Evolutionary conservation across 2,329 filamentous ascomycete species (phyloP).

Genomic region (Madurella fahalii): DNA sequence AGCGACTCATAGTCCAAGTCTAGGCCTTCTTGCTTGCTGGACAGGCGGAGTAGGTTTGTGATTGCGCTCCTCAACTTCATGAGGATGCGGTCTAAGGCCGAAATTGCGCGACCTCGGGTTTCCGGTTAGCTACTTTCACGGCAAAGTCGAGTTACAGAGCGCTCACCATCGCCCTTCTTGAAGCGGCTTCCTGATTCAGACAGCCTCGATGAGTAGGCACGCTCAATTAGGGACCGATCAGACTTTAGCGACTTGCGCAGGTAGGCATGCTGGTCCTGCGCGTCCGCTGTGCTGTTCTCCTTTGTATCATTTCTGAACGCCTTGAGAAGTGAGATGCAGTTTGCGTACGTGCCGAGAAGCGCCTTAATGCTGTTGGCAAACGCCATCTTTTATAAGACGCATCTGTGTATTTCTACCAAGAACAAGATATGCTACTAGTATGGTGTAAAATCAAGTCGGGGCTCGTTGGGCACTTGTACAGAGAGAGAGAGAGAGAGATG

Average conservation of each 20-base stretch:
- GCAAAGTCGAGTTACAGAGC: background rate
- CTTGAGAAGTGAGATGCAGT: slow-evolving; percentile 41
- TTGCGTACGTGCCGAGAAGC: slow-evolving; percentile 46
- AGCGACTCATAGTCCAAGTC: slow-evolving; percentile 45
- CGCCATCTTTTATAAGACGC: slow-evolving; percentile 27
- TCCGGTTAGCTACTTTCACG: slow-evolving; percentile 6
- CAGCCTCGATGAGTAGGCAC: slow-evolving; percentile 40
- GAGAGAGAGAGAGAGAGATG: background rate
- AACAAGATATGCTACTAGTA: no score
- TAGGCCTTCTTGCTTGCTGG: slow-evolving; percentile 31
- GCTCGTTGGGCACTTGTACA: background rate
- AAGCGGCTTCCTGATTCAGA: slow-evolving; percentile 40
- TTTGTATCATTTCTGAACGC: slow-evolving; percentile 27
- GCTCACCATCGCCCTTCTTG: slow-evolving; percentile 47
- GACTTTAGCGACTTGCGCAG: slow-evolving; percentile 37
- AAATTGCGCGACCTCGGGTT: slow-evolving; percentile 35
- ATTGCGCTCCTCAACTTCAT: slow-evolving; percentile 42
- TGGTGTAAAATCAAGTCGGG: background rate
- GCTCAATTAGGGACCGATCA: slow-evolving; percentile 39
- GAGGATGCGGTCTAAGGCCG: slow-evolving; percentile 39
- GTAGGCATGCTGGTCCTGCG: slow-evolving; percentile 26
- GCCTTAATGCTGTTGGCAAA: slow-evolving; percentile 43
- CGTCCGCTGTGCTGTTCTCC: slow-evolving; percentile 16
- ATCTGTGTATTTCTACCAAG: no score
- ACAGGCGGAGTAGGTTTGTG: slow-evolving; percentile 36